Evolutionary conservation across 345 rosid species (phyloP), one percentile per base, ranked within the genome.

Genomic region (Pistacia integerrima): DNA sequence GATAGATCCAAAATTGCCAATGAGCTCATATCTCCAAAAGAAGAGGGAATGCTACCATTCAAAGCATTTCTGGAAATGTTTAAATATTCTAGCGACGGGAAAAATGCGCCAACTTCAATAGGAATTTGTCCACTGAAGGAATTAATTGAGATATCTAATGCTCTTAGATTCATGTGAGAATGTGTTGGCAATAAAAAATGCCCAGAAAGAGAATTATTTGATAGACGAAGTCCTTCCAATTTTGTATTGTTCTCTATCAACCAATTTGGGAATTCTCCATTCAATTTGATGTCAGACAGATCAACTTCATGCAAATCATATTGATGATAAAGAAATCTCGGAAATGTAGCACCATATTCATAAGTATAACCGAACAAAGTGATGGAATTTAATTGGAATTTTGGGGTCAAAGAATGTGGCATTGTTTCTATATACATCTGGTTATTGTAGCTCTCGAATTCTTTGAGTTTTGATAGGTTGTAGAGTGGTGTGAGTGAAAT

Each of bases 61-160:
- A 80, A 44, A 5, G 8, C 41, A 64, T 82, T 82, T 1, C 0
- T 25, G 9, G 82, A 80, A 59, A 85, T 48, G 58, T 82, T 62
- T 11, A 85, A 22, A 22, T 22, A 46, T 3, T 0, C 0, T n/a
- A 80, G 12, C 17, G 28, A 28, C 1, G 79, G 82, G 0, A 80
- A 36, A 36, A 14, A 14, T 16, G 11, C 4, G 2, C 33, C 35
- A 59, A 59, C 3, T 59, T 59, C 63, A 20, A 22, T 0, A 8
- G 35, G 63, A 59, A 85, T 71, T 5, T 20, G 66, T 0, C 79
- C 66, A 0, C 14, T 16, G 0, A 85, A 59, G 20, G 0, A 0
- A 67, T 80, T 85, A 0, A 20, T 8, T 0, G 82, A 80, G 22
- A 76, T 22, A 57, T 85, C 73, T 3, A 85, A 16, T 3, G 18